phyloP scores from a whole-genome alignment of 192 early-diverging fungal genomes.

The Pilaira anomala region DNA sequence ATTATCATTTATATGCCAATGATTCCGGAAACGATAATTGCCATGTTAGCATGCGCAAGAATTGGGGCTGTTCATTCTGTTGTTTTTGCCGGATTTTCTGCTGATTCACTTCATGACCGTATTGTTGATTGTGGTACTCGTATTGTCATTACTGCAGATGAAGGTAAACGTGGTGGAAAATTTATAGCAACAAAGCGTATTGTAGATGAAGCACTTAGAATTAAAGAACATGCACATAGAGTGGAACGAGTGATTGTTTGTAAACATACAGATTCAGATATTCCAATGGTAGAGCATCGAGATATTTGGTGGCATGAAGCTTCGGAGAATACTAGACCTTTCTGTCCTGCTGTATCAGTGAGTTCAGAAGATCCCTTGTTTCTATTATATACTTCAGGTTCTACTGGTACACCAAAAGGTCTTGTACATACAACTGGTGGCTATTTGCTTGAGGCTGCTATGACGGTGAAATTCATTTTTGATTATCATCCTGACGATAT shows the following conservation, averaged over 20 bases:
- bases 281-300: conserved; percentile 66
- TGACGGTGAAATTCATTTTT: conserved; percentile 89
- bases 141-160: conserved; percentile 88
- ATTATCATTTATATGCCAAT: conserved; percentile 98
- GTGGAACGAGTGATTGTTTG: conserved; percentile 87
- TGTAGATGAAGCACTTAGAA: conserved; percentile 78
- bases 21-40: conserved; percentile 87
- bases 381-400: conserved; percentile 92
- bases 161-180: conserved; percentile 88
- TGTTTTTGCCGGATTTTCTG: conserved; percentile 95
- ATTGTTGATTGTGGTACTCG: conserved; percentile 78
- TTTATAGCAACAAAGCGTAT: conserved; percentile 85
- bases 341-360: conserved; percentile 83
- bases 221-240: conserved; percentile 50
- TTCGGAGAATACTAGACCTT: conserved; percentile 71
- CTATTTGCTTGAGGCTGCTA: conserved; percentile 80
- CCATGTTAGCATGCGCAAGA: conserved; percentile 92
- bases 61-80: conserved; percentile 92
- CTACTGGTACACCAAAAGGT: conserved; percentile 89
- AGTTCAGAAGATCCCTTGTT: conserved; percentile 90
- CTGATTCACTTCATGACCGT: conserved; percentile 89
- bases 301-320: conserved; percentile 97
- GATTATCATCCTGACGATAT: conserved; percentile 87
- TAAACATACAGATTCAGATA: conserved; percentile 80
- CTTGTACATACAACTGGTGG: conserved; percentile 92